Evolutionary conservation across 306 rosid species (phyloP).

Genomic region (Abrus precatorius): DNA sequence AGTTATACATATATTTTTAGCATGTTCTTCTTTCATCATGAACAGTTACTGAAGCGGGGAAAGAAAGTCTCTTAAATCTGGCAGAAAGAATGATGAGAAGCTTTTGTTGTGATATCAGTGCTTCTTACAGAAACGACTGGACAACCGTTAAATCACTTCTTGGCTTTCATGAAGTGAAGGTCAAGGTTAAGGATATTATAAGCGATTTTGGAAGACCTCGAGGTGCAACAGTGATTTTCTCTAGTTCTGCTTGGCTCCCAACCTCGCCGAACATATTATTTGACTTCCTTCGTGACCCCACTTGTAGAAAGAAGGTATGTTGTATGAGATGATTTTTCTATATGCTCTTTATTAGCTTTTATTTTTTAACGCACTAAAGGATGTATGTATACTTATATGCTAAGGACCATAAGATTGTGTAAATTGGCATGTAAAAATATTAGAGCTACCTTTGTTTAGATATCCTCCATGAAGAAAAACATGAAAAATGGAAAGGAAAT

Average conservation of each 20-base stretch:
- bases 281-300: slow-evolving; percentile 46
- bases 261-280: slow-evolving; percentile 40
- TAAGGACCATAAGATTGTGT: too few relatives aligned
- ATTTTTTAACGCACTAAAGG: too few relatives aligned
- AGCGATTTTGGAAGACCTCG: slow-evolving; percentile 39
- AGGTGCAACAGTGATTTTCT: slow-evolving; percentile 38
- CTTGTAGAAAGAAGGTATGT: slow-evolving; percentile 44
- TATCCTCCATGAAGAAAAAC: not conserved
- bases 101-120: slow-evolving; percentile 41
- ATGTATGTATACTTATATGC: too few relatives aligned
- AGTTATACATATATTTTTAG: too few relatives aligned
- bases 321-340: too few relatives aligned
- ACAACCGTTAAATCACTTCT: not conserved
- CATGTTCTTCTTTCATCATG: not conserved
- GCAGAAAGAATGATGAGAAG: slow-evolving; percentile 54
- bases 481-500: not conserved
- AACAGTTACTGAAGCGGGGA: slow-evolving; percentile 19
- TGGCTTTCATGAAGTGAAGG: slow-evolving; percentile 25
- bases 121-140: slow-evolving; percentile 45
- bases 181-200: not conserved
- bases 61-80: slow-evolving; percentile 44
- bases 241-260: slow-evolving; percentile 46
- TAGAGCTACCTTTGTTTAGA: too few relatives aligned
- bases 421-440: too few relatives aligned
- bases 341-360: too few relatives aligned